Evolutionary conservation across 1,139 yeast species (phyloP).

Genomic region (Hanseniaspora uvarum): DNA sequence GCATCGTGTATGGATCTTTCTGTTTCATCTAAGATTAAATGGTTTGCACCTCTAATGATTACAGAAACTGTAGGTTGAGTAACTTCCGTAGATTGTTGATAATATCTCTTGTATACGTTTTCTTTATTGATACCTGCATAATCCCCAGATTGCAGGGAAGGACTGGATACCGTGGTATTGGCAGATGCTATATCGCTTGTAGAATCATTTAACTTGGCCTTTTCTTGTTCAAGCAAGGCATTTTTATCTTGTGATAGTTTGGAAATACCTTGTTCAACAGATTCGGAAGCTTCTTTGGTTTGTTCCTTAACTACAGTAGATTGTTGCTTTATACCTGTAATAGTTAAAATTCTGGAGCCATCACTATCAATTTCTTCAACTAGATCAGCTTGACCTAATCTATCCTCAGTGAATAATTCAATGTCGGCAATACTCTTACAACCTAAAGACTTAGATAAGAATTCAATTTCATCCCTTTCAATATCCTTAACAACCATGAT

Average conservation of each 20-base stretch:
- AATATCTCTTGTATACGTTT: constrained; percentile 28
- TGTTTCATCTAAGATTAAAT: constrained; percentile 81
- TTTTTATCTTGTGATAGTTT: constrained; percentile 5
- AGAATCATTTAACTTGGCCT: background rate
- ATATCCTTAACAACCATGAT: constrained; percentile 91
- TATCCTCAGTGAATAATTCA: constrained; percentile 83
- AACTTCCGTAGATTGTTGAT: constrained; percentile 26
- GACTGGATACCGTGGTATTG: background rate
- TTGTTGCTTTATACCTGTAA: constrained; percentile 66
- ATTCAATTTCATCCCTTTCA: constrained; percentile 94
- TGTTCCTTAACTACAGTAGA: background rate
- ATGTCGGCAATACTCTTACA: constrained; percentile 95
- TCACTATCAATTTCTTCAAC: constrained; percentile 87
- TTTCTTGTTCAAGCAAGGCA: background rate
- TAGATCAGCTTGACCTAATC: constrained; percentile 82
- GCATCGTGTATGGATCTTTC: constrained; percentile 97
- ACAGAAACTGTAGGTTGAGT: constrained; percentile 67
- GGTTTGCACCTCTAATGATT: constrained; percentile 90
- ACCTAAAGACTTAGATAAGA: constrained; percentile 80
- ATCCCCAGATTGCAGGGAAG: background rate
- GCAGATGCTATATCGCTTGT: background rate
- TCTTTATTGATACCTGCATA: background rate
- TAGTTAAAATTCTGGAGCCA: constrained; percentile 83
- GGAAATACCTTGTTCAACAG: constrained; percentile 1
- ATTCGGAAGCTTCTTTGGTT: constrained; percentile 1